phyloP scores from a whole-genome alignment of 306 rosid genomes.

The Vicia villosa region DNA sequence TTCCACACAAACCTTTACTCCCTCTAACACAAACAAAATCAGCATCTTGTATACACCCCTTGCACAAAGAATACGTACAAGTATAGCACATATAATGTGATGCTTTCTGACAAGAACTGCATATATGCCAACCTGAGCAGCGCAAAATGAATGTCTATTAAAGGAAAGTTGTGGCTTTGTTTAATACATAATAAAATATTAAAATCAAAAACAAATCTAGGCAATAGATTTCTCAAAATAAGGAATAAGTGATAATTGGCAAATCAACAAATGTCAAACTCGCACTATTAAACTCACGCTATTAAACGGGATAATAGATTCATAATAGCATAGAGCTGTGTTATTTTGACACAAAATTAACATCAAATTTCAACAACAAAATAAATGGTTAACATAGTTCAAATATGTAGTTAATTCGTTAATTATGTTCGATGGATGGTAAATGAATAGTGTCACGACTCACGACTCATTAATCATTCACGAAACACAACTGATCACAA shows the following conservation, averaged over 20 bases:
- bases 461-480: too few species aligned
- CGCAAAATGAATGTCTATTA: conserved; percentile 14
- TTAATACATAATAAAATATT: conserved; percentile 16
- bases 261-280: conserved; percentile 13
- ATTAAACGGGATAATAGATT: too few species aligned
- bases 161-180: background rate
- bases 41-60: conserved; percentile 73
- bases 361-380: too few species aligned
- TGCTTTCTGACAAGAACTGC: conserved; percentile 78
- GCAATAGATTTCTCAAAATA: conserved; percentile 10
- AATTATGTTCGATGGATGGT: too few species aligned
- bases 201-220: conserved; percentile 10
- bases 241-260: conserved; percentile 12
- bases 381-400: too few species aligned
- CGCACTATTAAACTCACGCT: background rate
- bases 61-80: conserved; percentile 90
- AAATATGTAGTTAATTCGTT: too few species aligned
- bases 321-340: too few species aligned
- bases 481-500: too few species aligned
- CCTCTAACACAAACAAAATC: conserved; percentile 86
- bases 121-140: conserved; percentile 96
- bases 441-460: too few species aligned
- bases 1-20: conserved; percentile 83
- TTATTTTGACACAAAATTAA: too few species aligned
- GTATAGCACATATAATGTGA: conserved; percentile 94